Evolutionary conservation across 768 basidiomycete species (phyloP), one percentile per base, ranked within the genome.

Genomic region (Leccinum boreale): DNA sequence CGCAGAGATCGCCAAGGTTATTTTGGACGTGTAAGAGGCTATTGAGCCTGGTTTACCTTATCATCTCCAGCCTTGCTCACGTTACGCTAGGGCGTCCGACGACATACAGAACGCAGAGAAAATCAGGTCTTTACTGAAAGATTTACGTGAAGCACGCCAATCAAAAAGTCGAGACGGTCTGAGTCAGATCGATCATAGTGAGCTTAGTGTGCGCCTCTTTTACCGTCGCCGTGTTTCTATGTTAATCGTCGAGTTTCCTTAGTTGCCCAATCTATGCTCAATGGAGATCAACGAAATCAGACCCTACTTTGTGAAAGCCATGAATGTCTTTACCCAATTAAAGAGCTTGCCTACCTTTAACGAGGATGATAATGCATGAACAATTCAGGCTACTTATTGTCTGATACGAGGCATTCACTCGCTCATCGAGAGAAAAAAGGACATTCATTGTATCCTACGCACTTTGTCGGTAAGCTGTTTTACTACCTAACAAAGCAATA

Each of bases 261-360:
- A 95, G 93, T 78, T 97, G 58, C 85, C 91, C 4, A 90, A 94
- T 62, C 75, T 96, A 19, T 89, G 85, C 59, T 85, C 91, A 1
- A 88, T 95, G 87, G 94, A 97, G 72, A 90, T 97, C 74, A 93
- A 94, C 75, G 94, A 96, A 70, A 89, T 96, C 63, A 81, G 92
- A 36, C 92, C 94, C 3, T 91, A 92, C 77, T 94, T 95, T 66
- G 78, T 89, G 33, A 85, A 85, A 61, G 83, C 92, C 1, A 94
- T 94, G 91, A 79, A 81, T 57, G 73, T 90, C 46, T 74, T 92
- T 46, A 84, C 79, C 1, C 84, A 87, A 59, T 77, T 92, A 10
- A 72, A 65, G 14, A 60, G 70, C 47, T 65, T 65, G n/a, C 52
- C 59, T 10, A 19, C 46, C 4, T 35, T 35, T 19, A 45, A 52